Evolutionary conservation across 2,329 filamentous ascomycete genomes (phyloP).

Genomic region (Trichocomaceae sp.): DNA sequence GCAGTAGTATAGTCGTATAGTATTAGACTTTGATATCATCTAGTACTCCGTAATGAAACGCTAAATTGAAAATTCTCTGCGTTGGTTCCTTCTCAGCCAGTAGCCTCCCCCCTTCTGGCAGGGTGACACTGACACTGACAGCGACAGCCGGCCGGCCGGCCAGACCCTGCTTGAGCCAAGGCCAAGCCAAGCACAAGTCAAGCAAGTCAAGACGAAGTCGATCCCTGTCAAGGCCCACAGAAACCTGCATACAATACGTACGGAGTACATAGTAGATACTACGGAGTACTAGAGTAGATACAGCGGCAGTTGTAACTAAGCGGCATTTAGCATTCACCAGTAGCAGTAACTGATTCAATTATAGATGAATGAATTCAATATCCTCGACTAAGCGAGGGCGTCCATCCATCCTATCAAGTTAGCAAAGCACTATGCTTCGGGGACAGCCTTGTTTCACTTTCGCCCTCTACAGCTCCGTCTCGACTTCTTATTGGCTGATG

Average conservation of each 20-base stretch:
- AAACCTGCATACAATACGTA: slow-evolving; percentile 7
- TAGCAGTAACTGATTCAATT: neutral
- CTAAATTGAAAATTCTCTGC: slow-evolving; percentile 6
- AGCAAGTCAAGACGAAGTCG: neutral
- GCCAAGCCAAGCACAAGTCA: neutral
- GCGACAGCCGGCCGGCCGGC: neutral
- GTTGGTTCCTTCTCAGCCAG: slow-evolving; percentile 9
- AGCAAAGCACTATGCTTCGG: too few species aligned
- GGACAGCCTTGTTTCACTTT: neutral
- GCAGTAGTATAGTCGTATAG: neutral
- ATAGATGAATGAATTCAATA: neutral
- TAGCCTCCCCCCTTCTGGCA: slow-evolving; percentile 4
- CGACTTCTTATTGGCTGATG: neutral
- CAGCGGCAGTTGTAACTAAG: too few species aligned
- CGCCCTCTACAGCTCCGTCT: neutral
- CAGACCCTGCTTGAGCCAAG: neutral
- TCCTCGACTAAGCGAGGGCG: neutral
- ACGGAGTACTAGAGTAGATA: neutral
- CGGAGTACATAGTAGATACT: slow-evolving; percentile 5
- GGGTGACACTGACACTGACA: neutral
- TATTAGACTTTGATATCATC: too few species aligned
- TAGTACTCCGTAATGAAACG: neutral
- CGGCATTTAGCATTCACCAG: too few species aligned
- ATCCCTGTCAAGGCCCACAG: neutral
- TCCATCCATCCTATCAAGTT: neutral